Conservation (phyloP, 352 stramenopile genomes). For the Peronospora destructor region DNA sequence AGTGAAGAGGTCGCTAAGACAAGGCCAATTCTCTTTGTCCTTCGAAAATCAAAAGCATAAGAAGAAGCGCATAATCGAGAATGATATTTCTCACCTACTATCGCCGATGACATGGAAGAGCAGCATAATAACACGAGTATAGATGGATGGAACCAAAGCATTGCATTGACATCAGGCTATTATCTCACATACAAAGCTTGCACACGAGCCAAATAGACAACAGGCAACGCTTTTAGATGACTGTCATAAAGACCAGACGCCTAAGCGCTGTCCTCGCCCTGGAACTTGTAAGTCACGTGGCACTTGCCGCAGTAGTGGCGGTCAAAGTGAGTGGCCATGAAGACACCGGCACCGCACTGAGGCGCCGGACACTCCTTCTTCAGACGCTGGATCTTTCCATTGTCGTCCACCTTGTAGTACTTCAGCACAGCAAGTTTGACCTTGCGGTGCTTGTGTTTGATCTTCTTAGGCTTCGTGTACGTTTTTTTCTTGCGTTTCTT, state of each 20-base stretch:
- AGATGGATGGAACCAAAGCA: conserved; percentile 33
- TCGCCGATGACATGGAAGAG: too few species aligned
- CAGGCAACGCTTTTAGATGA: conserved; percentile 18
- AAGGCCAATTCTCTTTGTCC: too few species aligned
- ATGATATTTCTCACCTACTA: too few species aligned
- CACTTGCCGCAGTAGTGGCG: conserved; percentile 99
- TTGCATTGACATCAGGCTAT: conserved; percentile 31
- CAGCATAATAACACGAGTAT: neutral
- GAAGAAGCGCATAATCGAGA: too few species aligned
- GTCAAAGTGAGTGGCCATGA: conserved; percentile 99
- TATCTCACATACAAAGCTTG: neutral
- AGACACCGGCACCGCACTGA: conserved; percentile 95
- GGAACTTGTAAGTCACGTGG: conserved; percentile 94
- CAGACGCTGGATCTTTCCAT: conserved; percentile 95
- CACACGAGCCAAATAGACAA: conserved; percentile 5
- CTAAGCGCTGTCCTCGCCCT: conserved; percentile 65
- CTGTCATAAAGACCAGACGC: conserved; percentile 18
- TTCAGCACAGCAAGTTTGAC: conserved; percentile 96
- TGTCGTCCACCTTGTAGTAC: conserved; percentile 96
- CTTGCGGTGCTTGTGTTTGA: conserved; percentile 94
- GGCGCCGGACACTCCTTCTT: conserved; percentile 95
- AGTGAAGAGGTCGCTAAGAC: too few species aligned
- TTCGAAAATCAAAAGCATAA: too few species aligned
- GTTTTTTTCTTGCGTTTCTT: conserved; percentile 99
- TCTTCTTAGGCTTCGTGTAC: conserved; percentile 99